These are phyloP conservation scores for Arxiozyma slooffiae DNA, from an alignment of 1,139 yeast species.

Conservation along the genomic window DNA sequence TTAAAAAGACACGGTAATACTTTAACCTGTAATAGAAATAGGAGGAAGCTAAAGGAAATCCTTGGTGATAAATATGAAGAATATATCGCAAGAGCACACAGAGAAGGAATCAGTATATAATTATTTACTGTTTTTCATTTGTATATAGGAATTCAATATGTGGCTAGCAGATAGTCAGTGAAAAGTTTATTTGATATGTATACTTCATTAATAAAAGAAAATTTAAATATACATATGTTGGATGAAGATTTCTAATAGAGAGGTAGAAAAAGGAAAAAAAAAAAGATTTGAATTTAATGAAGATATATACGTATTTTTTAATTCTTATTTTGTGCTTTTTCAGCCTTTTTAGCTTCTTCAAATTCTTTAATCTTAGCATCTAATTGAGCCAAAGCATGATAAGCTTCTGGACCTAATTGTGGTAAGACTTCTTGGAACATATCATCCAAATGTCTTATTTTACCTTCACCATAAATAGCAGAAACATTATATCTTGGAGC, in stretches of 20 bases:
- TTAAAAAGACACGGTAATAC: constrained; percentile 65
- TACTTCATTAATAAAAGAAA: too few relatives aligned
- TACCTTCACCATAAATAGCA: constrained; percentile 92
- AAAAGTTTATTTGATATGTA: too few relatives aligned
- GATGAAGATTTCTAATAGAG: too few relatives aligned
- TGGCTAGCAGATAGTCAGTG: not conserved
- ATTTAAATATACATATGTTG: too few relatives aligned
- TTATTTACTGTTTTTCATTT: not conserved
- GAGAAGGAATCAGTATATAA: constrained; percentile 11
- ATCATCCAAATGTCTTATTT: constrained; percentile 86
- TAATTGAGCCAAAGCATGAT: constrained; percentile 78
- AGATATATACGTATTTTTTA: constrained; percentile 35
- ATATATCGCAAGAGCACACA: constrained; percentile 20
- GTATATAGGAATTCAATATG: too few relatives aligned
- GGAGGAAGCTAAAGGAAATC: constrained; percentile 37
- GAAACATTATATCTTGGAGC: constrained; percentile 86
- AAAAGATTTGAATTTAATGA: too few relatives aligned
- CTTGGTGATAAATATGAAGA: constrained; percentile 25
- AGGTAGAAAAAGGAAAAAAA: too few relatives aligned
- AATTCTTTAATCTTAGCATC: constrained; percentile 76
- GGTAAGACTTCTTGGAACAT: constrained; percentile 92
- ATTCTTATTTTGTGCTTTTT: constrained; percentile 29
- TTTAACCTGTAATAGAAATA: constrained; percentile 59
- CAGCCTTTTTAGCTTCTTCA: constrained; percentile 31
- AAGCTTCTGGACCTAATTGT: constrained; percentile 94